A percentile compares a stretch with the other conserved stretches of the same genome.
Conservation (phyloP, 805 yeast species). For the Maudiozyma turicensis region DNA sequence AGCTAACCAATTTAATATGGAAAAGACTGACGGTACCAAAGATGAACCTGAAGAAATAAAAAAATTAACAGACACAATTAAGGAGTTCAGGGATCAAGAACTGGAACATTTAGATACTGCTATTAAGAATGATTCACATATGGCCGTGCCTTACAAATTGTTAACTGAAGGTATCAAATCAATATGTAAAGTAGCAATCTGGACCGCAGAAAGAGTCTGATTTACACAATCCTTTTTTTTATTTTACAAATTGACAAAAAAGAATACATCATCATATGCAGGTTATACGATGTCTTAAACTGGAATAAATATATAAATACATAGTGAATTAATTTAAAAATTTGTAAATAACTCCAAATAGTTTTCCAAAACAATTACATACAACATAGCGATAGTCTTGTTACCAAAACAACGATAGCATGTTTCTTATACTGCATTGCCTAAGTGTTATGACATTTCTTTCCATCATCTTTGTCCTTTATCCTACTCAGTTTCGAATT, state of each 20-base stretch:
- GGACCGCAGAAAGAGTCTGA: slow-evolving; percentile 79
- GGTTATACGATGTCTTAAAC: too few relatives aligned
- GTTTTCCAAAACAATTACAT: too few relatives aligned
- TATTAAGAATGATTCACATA: slow-evolving; percentile 79
- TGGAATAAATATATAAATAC: too few relatives aligned
- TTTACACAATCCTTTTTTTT: background rate
- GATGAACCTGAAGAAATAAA: slow-evolving; percentile 42
- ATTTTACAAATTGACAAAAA: background rate
- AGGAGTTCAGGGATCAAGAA: slow-evolving; percentile 84
- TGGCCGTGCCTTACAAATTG: slow-evolving; percentile 85
- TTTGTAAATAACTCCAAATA: too few relatives aligned
- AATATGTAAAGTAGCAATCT: slow-evolving; percentile 80
- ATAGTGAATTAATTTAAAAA: too few relatives aligned
- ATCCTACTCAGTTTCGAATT: too few relatives aligned
- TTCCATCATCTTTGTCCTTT: too few relatives aligned
- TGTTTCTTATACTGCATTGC: too few relatives aligned
- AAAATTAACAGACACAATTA: slow-evolving; percentile 51
- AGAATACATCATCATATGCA: too few relatives aligned
- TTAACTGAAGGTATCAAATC: slow-evolving; percentile 80
- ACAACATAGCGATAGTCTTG: too few relatives aligned
- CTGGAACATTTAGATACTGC: slow-evolving; percentile 94
- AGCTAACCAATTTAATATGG: slow-evolving; percentile 51
- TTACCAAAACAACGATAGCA: too few relatives aligned
- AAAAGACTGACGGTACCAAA: slow-evolving; percentile 24
- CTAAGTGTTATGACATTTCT: too few relatives aligned